Percentiles rank a stretch among this genome's conserved stretches.
Conservation (phyloP, 306 rosid genomes). For the Acacia acuminata region DNA sequence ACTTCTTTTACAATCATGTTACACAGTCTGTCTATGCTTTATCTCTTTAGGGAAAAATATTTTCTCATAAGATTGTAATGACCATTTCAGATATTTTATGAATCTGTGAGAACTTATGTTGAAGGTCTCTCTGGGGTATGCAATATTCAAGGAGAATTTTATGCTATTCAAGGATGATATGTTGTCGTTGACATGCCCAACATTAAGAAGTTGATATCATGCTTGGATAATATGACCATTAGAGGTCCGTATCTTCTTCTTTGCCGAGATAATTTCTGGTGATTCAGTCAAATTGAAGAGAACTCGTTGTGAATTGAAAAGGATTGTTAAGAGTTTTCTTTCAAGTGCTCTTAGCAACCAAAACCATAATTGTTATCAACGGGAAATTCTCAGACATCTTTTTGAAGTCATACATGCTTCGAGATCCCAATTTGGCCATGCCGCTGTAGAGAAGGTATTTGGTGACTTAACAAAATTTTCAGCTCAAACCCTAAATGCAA, state of each 20-base stretch:
- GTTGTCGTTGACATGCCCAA: conserved; percentile 17
- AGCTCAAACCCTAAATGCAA: conserved; percentile 52
- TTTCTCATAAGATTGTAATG: neutral
- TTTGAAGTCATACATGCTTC: conserved; percentile 29
- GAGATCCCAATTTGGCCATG: too few species aligned
- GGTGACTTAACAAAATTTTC: conserved; percentile 46
- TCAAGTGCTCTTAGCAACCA: conserved; percentile 39
- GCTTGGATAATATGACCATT: conserved; percentile 65
- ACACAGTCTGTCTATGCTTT: neutral
- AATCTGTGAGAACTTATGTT: conserved; percentile 51
- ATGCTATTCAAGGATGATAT: conserved; percentile 41
- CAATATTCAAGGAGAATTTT: conserved; percentile 31
- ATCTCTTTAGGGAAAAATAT: neutral
- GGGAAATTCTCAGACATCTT: conserved; percentile 40
- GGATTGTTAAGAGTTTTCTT: conserved; percentile 48
- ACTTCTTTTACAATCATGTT: neutral
- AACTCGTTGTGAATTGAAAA: conserved; percentile 66
- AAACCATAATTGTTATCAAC: conserved; percentile 23
- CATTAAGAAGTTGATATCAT: conserved; percentile 39
- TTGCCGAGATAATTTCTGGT: conserved; percentile 52
- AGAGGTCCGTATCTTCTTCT: conserved; percentile 64
- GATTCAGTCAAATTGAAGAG: conserved; percentile 44
- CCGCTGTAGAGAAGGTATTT: conserved; percentile 44
- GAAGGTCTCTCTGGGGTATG: conserved; percentile 56
- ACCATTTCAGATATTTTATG: conserved; percentile 66